phyloP scores from a whole-genome alignment of 2,329 filamentous ascomycete genomes.

The Rutstroemia sp. region DNA sequence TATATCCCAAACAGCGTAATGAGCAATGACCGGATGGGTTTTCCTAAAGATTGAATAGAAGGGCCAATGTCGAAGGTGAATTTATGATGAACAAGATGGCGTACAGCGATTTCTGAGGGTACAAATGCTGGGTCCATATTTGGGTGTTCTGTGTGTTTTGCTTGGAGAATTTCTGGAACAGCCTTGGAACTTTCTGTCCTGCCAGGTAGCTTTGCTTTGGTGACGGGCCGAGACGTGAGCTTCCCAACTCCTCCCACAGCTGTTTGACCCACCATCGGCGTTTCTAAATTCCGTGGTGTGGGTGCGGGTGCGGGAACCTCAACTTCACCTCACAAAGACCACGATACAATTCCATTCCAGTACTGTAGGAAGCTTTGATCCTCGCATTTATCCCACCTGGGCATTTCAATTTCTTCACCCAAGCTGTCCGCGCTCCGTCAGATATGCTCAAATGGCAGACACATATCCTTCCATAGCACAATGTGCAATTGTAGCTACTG shows the following conservation, averaged over 20 bases:
- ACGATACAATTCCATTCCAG: not conserved
- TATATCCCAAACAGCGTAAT: slow-evolving; percentile 39
- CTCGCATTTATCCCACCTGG: not conserved
- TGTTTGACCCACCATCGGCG: not conserved
- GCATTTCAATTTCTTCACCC: too few relatives aligned
- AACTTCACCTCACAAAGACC: not conserved
- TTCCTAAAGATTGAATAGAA: slow-evolving; percentile 39
- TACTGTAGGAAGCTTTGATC: not conserved
- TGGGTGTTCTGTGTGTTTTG: not conserved
- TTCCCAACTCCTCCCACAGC: not conserved
- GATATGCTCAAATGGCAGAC: slow-evolving; percentile 57
- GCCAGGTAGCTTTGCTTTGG: not conserved
- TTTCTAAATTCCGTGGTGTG: slow-evolving; percentile 6
- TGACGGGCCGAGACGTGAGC: not conserved
- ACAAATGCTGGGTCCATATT: slow-evolving; percentile 31
- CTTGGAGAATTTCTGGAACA: not conserved
- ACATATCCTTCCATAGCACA: slow-evolving; percentile 82
- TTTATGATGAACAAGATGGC: slow-evolving; percentile 40
- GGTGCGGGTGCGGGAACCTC: not conserved
- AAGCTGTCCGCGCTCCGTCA: not conserved
- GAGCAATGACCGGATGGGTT: slow-evolving; percentile 42
- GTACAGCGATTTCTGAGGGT: slow-evolving; percentile 35
- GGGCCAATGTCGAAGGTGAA: slow-evolving; percentile 45
- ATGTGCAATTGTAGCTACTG: slow-evolving; percentile 77
- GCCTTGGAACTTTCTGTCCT: not conserved